Percentiles rank a stretch among this genome's conserved stretches.
Evolutionary conservation across 2,329 filamentous ascomycete species (phyloP).

Genomic region (Thelonectria rubi): DNA sequence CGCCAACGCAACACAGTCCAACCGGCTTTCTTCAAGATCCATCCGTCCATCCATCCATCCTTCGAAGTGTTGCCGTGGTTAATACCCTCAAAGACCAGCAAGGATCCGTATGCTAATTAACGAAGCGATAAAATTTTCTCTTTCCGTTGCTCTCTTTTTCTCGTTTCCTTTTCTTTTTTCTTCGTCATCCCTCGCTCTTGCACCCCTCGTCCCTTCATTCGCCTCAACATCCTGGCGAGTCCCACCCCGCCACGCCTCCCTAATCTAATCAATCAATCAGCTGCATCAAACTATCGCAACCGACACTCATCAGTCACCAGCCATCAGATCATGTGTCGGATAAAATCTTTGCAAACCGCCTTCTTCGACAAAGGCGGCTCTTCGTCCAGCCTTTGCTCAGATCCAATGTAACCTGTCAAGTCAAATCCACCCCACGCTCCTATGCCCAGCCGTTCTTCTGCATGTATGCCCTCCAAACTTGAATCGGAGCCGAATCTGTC

Average conservation of each 20-base stretch:
- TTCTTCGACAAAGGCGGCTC: background rate
- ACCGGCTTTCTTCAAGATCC: background rate
- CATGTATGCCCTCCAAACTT: conserved; percentile 11
- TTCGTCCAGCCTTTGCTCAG: background rate
- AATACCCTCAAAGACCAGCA: too few relatives aligned
- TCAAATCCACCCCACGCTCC: background rate
- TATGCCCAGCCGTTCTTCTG: background rate
- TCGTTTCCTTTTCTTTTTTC: background rate
- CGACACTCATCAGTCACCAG: background rate
- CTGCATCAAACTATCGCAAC: background rate
- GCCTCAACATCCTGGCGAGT: background rate
- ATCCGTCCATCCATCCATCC: conserved; percentile 12
- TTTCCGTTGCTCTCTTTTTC: background rate
- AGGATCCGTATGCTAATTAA: background rate
- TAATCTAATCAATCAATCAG: conserved; percentile 18
- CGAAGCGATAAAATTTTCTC: background rate
- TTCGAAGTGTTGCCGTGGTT: too few relatives aligned
- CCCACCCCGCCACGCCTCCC: background rate
- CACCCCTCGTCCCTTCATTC: background rate
- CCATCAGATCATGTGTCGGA: background rate
- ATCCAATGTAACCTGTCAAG: background rate
- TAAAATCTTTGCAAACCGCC: background rate
- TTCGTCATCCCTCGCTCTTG: background rate
- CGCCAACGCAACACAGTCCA: background rate
- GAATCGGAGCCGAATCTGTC: conserved; percentile 20